A percentile compares a stretch with the other conserved stretches of the same genome.
These are phyloP conservation scores for Austroboletus niveus DNA, from an alignment of 1,284 basidiomycete species.

Conservation along the genomic window DNA sequence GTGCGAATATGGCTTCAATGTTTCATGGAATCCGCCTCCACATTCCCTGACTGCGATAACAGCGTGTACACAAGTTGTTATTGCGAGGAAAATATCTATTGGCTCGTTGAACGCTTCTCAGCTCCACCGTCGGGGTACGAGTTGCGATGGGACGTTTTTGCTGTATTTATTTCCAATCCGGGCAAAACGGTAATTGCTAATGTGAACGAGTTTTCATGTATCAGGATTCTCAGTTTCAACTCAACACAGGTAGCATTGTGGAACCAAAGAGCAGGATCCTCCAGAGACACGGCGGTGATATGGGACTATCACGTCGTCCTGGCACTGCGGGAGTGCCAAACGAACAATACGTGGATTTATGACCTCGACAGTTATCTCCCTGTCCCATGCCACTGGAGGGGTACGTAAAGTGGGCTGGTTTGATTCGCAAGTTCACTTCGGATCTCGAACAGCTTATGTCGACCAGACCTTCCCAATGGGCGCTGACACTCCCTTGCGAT, in stretches of 20 bases:
- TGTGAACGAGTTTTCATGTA: neutral
- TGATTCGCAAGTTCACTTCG: conserved; percentile 13
- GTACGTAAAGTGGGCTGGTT: conserved; percentile 33
- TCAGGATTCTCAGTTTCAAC: conserved; percentile 6
- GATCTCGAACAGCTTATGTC: conserved; percentile 49
- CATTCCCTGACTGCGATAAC: conserved; percentile 16
- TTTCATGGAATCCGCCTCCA: conserved; percentile 12
- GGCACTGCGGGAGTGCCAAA: conserved; percentile 39
- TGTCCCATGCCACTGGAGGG: conserved; percentile 48
- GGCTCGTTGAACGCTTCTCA: conserved; percentile 49
- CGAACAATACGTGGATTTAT: conserved; percentile 51
- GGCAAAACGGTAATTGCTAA: conserved; percentile 49
- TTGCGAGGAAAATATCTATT: conserved; percentile 75
- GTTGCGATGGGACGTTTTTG: conserved; percentile 48
- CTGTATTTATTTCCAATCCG: conserved; percentile 66
- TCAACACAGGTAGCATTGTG: conserved; percentile 57
- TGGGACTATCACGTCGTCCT: conserved; percentile 81
- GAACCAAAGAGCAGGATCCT: conserved; percentile 50
- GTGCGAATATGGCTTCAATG: conserved; percentile 16
- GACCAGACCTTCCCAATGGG: conserved; percentile 48
- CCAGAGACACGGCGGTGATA: conserved; percentile 43
- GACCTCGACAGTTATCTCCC: conserved; percentile 58
- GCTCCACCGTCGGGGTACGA: conserved; percentile 26
- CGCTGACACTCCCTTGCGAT: conserved; percentile 35
- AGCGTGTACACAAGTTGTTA: conserved; percentile 34